Evolutionary conservation across 768 basidiomycete genomes (phyloP).

Genomic region (Xanthoconium stramineum): DNA sequence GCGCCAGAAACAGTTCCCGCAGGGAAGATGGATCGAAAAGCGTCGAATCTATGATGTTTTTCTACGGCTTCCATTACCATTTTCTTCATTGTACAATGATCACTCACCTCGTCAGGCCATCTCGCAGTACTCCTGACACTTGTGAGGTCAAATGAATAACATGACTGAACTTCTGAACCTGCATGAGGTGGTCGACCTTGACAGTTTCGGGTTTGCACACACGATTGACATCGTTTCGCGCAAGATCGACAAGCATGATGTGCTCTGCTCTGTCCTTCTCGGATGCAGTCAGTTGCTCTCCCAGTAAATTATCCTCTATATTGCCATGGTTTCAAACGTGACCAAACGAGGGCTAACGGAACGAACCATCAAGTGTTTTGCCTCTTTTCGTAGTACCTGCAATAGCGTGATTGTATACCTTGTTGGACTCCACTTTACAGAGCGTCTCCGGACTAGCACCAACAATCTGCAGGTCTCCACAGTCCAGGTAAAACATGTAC

Average conservation of each 20-base stretch:
- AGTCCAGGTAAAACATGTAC: constrained; percentile 98
- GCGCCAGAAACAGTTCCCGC: constrained; percentile 98
- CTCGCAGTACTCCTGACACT: constrained; percentile 82
- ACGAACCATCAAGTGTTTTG: constrained; percentile 76
- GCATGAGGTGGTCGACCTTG: constrained; percentile 94
- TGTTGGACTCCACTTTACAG: constrained; percentile 89
- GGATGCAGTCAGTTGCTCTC: constrained; percentile 69
- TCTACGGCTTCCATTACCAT: constrained; percentile 3
- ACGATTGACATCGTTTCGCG: constrained; percentile 96
- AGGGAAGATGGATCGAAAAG: constrained; percentile 98
- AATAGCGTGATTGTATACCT: constrained; percentile 96
- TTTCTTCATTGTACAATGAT: constrained; percentile 5
- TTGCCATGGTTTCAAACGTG: constrained; percentile 3
- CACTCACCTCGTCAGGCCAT: constrained; percentile 74
- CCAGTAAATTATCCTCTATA: constrained; percentile 86
- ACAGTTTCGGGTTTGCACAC: constrained; percentile 94
- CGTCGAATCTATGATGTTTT: constrained; percentile 71
- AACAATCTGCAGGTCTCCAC: constrained; percentile 90
- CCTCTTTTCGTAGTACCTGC: constrained; percentile 93
- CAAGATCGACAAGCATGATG: constrained; percentile 98
- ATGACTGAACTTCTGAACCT: constrained; percentile 92
- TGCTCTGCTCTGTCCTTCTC: constrained; percentile 98
- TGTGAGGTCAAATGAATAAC: constrained; percentile 97
- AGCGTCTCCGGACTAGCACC: constrained; percentile 97
- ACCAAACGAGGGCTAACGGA: not conserved